Conservation (phyloP, 2,329 filamentous ascomycete species). For the Fusarium sp. region DNA sequence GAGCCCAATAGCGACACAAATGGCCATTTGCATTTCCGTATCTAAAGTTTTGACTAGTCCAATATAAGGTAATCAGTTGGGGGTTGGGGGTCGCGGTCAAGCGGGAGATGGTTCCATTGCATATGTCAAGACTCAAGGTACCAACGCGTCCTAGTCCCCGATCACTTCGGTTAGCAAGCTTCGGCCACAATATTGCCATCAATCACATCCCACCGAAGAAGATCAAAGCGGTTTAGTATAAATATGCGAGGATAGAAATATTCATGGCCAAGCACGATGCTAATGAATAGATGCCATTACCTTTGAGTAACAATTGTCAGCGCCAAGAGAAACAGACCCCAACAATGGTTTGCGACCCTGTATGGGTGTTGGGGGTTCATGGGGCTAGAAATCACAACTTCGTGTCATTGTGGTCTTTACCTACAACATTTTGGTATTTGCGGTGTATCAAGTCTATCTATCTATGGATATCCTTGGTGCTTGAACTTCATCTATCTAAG, state of each 20-base stretch:
- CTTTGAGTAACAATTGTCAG: accelerated
- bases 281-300: not conserved
- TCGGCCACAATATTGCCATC: not conserved
- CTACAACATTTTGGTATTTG: no score
- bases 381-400: no score
- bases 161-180: not conserved
- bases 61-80: not conserved
- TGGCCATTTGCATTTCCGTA: not conserved
- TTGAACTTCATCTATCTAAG: not conserved
- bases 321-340: not conserved
- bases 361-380: not conserved
- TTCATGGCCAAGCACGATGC: not conserved
- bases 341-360: no score
- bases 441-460: not conserved
- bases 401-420: accelerated
- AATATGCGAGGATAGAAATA: accelerated
- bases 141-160: not conserved
- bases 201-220: not conserved
- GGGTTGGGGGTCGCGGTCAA: not conserved
- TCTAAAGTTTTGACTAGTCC: not conserved
- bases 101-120: not conserved
- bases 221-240: not conserved
- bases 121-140: not conserved
- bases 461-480: no score
- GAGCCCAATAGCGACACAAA: accelerated